Conservation (phyloP, 164 flowering plant species). For the Magnolia kwangsiensis region DNA sequence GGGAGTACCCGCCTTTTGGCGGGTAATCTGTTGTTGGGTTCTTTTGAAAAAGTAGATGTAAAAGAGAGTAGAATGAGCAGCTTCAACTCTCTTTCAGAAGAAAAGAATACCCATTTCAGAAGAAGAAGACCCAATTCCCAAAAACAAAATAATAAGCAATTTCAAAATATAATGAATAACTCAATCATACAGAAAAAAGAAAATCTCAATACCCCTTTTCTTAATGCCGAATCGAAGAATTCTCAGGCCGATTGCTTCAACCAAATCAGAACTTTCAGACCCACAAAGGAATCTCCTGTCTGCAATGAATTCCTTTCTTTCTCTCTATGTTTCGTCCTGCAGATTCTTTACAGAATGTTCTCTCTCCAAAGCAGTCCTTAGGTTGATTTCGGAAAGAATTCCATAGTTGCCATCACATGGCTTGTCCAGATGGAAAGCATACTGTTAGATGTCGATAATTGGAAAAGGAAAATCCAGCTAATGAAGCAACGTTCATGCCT, state of each 20-base stretch:
- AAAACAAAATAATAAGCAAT: too few species aligned
- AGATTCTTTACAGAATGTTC: slow-evolving; percentile 24
- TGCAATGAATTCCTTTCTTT: slow-evolving; percentile 32
- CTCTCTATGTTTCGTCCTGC: slow-evolving; percentile 13
- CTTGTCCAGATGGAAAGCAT: neutral
- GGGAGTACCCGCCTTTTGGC: too few species aligned
- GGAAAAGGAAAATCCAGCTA: neutral
- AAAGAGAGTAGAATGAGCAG: too few species aligned
- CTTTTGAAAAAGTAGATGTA: too few species aligned
- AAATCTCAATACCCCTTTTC: neutral
- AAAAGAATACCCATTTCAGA: too few species aligned
- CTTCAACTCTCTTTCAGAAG: too few species aligned
- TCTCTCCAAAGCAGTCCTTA: slow-evolving; percentile 19
- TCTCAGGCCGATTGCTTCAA: slow-evolving; percentile 7
- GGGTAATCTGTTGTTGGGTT: too few species aligned
- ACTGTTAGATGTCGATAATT: too few species aligned
- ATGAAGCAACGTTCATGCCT: neutral
- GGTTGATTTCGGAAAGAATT: slow-evolving; percentile 9
- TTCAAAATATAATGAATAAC: too few species aligned
- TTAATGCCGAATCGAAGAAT: neutral
- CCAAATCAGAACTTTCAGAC: neutral
- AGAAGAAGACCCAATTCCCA: too few species aligned
- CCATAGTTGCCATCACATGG: neutral
- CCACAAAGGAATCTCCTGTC: slow-evolving; percentile 12
- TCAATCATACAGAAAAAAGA: neutral